Conservation (phyloP, 2,329 filamentous ascomycete genomes). For the Paecilomyces niveus region DNA sequence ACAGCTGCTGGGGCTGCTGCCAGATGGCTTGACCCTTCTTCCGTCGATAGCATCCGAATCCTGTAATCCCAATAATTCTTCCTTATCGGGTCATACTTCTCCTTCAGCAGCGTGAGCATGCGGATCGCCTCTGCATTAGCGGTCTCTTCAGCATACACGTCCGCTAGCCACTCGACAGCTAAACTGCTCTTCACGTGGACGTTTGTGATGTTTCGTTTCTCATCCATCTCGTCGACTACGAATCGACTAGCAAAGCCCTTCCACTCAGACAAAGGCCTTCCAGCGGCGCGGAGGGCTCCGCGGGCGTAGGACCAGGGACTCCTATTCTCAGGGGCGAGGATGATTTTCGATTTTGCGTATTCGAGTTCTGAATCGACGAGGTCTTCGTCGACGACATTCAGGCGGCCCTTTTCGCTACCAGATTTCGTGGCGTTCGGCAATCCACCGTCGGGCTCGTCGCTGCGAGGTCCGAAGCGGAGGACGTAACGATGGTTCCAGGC, state of each 20-base stretch:
- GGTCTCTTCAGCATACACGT: slow-evolving; percentile 35
- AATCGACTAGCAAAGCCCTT: slow-evolving; percentile 50
- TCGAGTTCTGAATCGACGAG: slow-evolving; percentile 67
- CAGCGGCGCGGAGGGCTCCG: slow-evolving; percentile 65
- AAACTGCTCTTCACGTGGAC: slow-evolving; percentile 52
- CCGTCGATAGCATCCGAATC: slow-evolving; percentile 41
- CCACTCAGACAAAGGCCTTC: slow-evolving; percentile 41
- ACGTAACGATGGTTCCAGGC: slow-evolving; percentile 98
- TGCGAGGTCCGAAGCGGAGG: slow-evolving; percentile 65
- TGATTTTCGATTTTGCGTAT: slow-evolving; percentile 67
- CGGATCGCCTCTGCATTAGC: slow-evolving; percentile 53
- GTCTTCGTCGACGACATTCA: slow-evolving; percentile 48
- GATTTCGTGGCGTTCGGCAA: slow-evolving; percentile 19
- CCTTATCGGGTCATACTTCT: slow-evolving; percentile 85
- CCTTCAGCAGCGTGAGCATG: slow-evolving; percentile 66
- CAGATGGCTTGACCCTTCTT: background rate
- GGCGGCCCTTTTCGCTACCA: slow-evolving; percentile 20
- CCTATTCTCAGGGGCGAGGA: slow-evolving; percentile 82
- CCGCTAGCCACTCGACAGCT: slow-evolving; percentile 47
- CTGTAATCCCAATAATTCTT: slow-evolving; percentile 89
- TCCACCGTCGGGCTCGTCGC: slow-evolving; percentile 32
- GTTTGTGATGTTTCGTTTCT: slow-evolving; percentile 13
- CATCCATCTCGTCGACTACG: slow-evolving; percentile 41
- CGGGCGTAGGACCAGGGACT: slow-evolving; percentile 89
- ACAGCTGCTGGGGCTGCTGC: slow-evolving; percentile 1